These are phyloP conservation scores for Ganoderma meredithae DNA, from an alignment of 1,284 basidiomycete species.

Conservation along the genomic window DNA sequence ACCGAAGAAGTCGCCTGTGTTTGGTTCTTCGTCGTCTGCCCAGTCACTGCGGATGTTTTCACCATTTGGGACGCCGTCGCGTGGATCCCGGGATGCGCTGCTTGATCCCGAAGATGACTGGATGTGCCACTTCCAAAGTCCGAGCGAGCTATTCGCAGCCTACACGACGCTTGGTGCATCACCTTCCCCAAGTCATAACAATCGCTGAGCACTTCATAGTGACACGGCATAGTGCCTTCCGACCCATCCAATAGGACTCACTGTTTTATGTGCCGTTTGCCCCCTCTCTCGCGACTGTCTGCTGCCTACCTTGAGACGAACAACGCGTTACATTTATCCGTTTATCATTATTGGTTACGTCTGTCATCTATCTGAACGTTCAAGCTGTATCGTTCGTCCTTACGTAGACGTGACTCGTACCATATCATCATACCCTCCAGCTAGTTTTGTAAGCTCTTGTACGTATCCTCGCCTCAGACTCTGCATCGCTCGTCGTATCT, in stretches of 20 bases:
- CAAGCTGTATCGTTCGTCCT: slow-evolving; percentile 8
- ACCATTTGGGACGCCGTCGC: slow-evolving; percentile 27
- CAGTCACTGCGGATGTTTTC: slow-evolving; percentile 10
- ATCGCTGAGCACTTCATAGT: not conserved
- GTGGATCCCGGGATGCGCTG: not conserved
- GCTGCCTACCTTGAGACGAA: not conserved
- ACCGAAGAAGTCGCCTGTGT: slow-evolving; percentile 27
- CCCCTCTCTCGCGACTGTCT: not conserved
- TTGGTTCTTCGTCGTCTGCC: not conserved
- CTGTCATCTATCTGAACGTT: slow-evolving; percentile 20
- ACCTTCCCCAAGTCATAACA: not conserved
- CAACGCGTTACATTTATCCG: slow-evolving; percentile 23
- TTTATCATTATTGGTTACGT: slow-evolving; percentile 30
- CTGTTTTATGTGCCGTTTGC: not conserved
- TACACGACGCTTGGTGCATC: slow-evolving; percentile 6
- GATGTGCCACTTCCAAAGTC: slow-evolving; percentile 26
- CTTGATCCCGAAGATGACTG: slow-evolving; percentile 23
- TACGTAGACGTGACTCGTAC: slow-evolving; percentile 27
- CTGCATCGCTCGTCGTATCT: slow-evolving; percentile 1
- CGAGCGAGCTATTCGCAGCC: slow-evolving; percentile 12
- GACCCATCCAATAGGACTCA: not conserved
- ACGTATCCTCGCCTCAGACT: not conserved
- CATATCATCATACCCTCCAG: slow-evolving; percentile 10
- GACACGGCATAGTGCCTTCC: not conserved
- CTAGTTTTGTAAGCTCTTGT: not conserved